Base-by-base conservation (phyloP, 768 basidiomycete genomes). In the Calocera viscosa region DNA sequence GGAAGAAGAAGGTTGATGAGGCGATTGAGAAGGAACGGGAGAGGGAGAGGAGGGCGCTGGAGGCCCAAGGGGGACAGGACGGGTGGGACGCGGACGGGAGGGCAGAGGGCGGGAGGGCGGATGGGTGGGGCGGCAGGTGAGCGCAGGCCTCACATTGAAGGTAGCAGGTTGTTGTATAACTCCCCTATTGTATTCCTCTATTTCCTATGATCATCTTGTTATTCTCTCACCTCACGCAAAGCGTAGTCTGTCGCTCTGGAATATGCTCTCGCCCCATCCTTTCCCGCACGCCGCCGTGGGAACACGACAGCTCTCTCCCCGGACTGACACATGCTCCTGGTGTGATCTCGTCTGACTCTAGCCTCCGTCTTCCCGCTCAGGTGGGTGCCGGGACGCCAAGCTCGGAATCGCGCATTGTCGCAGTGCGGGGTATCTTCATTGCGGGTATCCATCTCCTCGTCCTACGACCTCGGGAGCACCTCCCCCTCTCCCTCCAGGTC, bases 121-220 rank as follows among this genome's bases (percentile, higher is more conserved):
- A 65, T 40, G 65, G 65, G 40, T 41, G 65, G 39, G 26, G 28
- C 10, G 65, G 65, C 2, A 24, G 30, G 28, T 19, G 19, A n/a
- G 47, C 26, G 5, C 11, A 5, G 22, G 47, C 22, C 34, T n/a
- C 28, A 49, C 47, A 24, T 63, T 40, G 30, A 17, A 26, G 16
- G 16, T 40, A 33, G 5, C 19, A 28, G n/a, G 1, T 17, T 2
- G 60, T 5, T 24, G 49, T 24, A 53, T 53, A 24, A 85, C 38
- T 89, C 87, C 2, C 91, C 79, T n/a, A 95, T 82, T 30, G 85
- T 83, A 16, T 81, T 76, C 0, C 86, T 89, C 72, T 98, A 94
- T 73, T 94, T 71, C 94, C 92, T 12, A 96, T 86, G 73, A 95
- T 97, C 19, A 85, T 76, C 24, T 82, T 49, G 91, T 88, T 1